phyloP scores from a whole-genome alignment of 2,329 filamentous ascomycete genomes.

The Penicillium corylophilum region DNA sequence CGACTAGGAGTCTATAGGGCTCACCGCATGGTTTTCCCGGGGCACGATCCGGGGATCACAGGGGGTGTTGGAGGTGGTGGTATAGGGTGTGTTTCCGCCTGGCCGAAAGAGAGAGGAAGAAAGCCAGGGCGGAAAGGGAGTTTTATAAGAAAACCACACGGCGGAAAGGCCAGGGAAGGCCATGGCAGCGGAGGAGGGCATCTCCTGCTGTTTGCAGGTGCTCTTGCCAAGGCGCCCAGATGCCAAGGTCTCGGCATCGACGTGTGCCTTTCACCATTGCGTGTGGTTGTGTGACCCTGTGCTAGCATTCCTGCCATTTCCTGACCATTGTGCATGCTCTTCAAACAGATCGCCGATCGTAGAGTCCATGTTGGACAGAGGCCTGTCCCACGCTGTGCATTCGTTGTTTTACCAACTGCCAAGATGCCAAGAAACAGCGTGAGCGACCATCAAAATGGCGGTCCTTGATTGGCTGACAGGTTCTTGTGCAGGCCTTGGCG shows the following conservation, averaged over 20 bases:
- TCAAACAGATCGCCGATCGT: not conserved
- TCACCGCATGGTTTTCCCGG: constrained; percentile 23
- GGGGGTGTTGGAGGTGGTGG: constrained; percentile 6
- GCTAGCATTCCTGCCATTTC: not conserved
- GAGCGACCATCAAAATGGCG: not conserved
- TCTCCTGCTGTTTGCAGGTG: constrained; percentile 22
- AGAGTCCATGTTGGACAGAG: constrained; percentile 3
- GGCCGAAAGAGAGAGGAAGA: constrained; percentile 10
- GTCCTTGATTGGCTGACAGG: constrained; percentile 13
- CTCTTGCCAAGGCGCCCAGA: constrained; percentile 31
- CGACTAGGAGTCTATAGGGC: constrained; percentile 17
- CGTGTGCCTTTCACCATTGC: not conserved
- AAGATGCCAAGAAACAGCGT: constrained; percentile 21
- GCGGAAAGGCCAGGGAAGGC: constrained; percentile 24
- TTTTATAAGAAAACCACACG: constrained; percentile 16
- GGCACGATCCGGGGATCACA: constrained; percentile 9
- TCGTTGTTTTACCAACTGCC: constrained; percentile 23
- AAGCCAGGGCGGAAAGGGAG: constrained; percentile 20
- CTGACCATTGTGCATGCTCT: not conserved
- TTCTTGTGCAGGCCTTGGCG: not conserved
- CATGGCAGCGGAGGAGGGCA: constrained; percentile 25
- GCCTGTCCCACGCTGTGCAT: constrained; percentile 12
- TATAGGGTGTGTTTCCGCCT: constrained; percentile 17
- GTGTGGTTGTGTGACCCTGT: not conserved
- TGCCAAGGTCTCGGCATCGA: constrained; percentile 34